Evolutionary conservation across 345 rosid genomes (phyloP), one percentile per base, ranked within the genome.

Genomic region (Boechera stricta): DNA sequence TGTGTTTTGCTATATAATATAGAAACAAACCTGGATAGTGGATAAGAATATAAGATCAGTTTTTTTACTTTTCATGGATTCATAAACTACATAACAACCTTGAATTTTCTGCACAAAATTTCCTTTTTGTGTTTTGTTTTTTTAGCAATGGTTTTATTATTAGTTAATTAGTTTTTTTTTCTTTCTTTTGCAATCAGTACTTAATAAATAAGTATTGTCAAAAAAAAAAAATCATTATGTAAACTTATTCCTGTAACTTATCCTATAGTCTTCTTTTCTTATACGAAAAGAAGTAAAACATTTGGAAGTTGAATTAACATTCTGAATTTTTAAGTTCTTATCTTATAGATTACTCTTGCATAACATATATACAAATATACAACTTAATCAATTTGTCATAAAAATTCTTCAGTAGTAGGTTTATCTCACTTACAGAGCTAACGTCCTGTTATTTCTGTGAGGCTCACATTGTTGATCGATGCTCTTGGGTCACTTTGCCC

Each of bases 401-500:
- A 33, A 60, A 0, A 2, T 5, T 36, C 60, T 60, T 35, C 15
- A 48, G 26, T 36, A 60, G 13, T 28, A 61, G 52, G 52, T 72
- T 26, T 26, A 13, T 41, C 39, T 24, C 44, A 67, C 71, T 49
- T 67, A 35, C 45, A 54, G 39, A 39, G 62, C 28, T 68, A 68
- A 55, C 72, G 64, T 15, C 71, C 71, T 13, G 39, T 74, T 33
- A 74, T 18, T 74, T 64, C 71, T 55, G 77, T 55, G 71, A 74
- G 10, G 57, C 71, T 74, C 64, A 54, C 13, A 55, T 54, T 6
- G 71, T 64, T 74, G 36, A 62, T 2, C 0, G 76, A 72, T 62
- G 76, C 53, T 39, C 69, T 38, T 29, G 18, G 77, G 13, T 55
- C 48, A 28, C 65, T 64, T 24, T 64, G 29, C 48, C 64, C 28